Evolutionary conservation across 2,329 filamentous ascomycete species (phyloP).

Genomic region (Pyrenochaeta sp.): DNA sequence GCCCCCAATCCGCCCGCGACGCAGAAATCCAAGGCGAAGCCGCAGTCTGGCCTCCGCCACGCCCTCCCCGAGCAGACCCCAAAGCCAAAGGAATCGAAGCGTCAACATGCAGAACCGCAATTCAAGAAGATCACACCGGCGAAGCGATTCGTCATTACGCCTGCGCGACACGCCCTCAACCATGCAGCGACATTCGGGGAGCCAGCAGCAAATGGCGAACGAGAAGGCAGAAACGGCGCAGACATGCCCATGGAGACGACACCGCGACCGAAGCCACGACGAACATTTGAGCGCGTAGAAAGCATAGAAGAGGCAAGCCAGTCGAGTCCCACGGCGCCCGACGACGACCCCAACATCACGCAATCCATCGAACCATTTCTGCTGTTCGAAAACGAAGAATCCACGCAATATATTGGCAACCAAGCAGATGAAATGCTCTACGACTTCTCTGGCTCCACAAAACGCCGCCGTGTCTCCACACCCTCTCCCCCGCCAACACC

Average conservation of each 20-base stretch:
- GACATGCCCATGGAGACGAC: slow-evolving; percentile 10
- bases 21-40: slow-evolving; percentile 28
- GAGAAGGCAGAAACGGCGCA: slow-evolving; percentile 1
- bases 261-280: slow-evolving; percentile 22
- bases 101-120: slow-evolving; percentile 3
- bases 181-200: too few species aligned
- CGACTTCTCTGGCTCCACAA: slow-evolving; percentile 14
- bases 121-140: slow-evolving; percentile 34
- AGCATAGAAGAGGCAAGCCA: slow-evolving; percentile 43
- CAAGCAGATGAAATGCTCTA: slow-evolving; percentile 42
- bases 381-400: slow-evolving; percentile 7
- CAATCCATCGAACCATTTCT: slow-evolving; percentile 21
- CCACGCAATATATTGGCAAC: slow-evolving; percentile 6
- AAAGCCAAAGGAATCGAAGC: background rate
- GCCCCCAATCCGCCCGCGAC: slow-evolving; percentile 23
- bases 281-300: slow-evolving; percentile 36
- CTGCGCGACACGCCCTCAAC: slow-evolving; percentile 12
- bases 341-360: slow-evolving; percentile 13
- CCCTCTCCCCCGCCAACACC: slow-evolving; percentile 15
- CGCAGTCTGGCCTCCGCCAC: slow-evolving; percentile 34
- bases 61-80: slow-evolving; percentile 21
- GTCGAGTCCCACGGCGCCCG: slow-evolving; percentile 21
- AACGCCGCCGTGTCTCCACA: slow-evolving; percentile 36
- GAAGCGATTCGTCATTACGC: slow-evolving; percentile 41
- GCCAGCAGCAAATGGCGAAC: slow-evolving; percentile 5